These are phyloP conservation scores for Millerozyma acaciae DNA, from an alignment of 805 yeast genomes.

Conservation along the genomic window DNA sequence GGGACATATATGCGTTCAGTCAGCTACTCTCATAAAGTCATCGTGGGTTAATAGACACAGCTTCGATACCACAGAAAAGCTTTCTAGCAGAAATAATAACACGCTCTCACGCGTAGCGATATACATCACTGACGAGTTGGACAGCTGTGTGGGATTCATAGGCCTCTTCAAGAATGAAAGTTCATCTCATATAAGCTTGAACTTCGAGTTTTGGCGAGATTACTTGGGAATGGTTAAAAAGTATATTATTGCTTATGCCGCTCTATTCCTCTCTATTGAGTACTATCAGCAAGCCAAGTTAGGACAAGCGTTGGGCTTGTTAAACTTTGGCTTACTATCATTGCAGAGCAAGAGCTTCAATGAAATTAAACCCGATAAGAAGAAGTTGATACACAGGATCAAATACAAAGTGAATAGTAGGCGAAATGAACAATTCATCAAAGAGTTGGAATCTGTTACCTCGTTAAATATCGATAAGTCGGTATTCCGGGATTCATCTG, in stretches of 20 bases:
- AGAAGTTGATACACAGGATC: slow-evolving; percentile 15
- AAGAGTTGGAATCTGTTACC: slow-evolving; percentile 31
- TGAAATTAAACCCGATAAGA: slow-evolving; percentile 9
- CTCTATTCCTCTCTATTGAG: slow-evolving; percentile 43
- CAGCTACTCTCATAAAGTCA: slow-evolving; percentile 36
- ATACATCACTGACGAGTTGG: slow-evolving; percentile 32
- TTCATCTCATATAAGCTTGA: slow-evolving; percentile 4
- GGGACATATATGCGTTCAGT: slow-evolving; percentile 30
- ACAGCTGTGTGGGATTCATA: slow-evolving; percentile 18
- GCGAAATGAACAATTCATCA: slow-evolving; percentile 29
- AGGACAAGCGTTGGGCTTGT: slow-evolving; percentile 45
- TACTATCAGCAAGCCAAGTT: slow-evolving; percentile 41
- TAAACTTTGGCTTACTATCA: slow-evolving; percentile 32
- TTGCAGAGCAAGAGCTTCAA: slow-evolving; percentile 31
- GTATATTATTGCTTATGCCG: slow-evolving; percentile 41
- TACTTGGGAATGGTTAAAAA: slow-evolving; percentile 29
- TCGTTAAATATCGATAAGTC: slow-evolving; percentile 33
- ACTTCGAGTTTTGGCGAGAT: slow-evolving; percentile 20
- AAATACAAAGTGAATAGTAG: slow-evolving; percentile 24
- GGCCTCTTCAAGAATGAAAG: slow-evolving; percentile 8
- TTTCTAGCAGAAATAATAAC: slow-evolving; percentile 28
- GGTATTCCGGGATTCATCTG: slow-evolving; percentile 30
- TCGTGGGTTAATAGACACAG: slow-evolving; percentile 33
- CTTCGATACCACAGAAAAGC: slow-evolving; percentile 16
- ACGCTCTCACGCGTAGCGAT: slow-evolving; percentile 45